Base-by-base conservation (phyloP, 352 stramenopile genomes). In the Globisporangium ultimum region DNA sequence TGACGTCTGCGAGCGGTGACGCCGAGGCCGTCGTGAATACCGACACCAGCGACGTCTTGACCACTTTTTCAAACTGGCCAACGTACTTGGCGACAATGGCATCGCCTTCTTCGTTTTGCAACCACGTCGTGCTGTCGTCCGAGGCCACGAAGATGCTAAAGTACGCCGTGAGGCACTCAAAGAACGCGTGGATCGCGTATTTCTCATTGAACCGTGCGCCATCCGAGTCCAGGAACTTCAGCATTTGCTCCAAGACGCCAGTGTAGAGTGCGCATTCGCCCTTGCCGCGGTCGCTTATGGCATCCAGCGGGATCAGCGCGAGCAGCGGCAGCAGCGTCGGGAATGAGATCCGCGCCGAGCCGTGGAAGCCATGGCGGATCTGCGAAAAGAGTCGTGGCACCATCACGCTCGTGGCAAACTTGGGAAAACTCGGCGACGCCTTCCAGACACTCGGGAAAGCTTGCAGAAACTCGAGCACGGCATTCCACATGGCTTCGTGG, bases 351-450 rank as follows among this genome's bases (percentile, higher is more conserved):
- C 64, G 62, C n/a, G 78, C 75, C 11, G 84, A 91, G 17, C 86
- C 86, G 50, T 88, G 82, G 50, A 92, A 93, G 8, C 83, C 86
- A 55, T 92, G 83, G 38, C 84, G 71, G 9, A 92, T 78, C 45
- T 89, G 79, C 8, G 86, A 69, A 63, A 91, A 88, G 0, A 92
- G 53, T 5, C 79, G 77, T 0, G 86, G 86, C 24, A 82, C 75
- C 22, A 91, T 71, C 17, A 79, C 80, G 61, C 67, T 86, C 5
- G 70, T 71, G 3, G 80, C 66, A 47, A 88, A 93, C 62, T 87
- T 91, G 8, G 65, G 57, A 47, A 91, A 83, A 56, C 62, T 80
- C 8, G 58, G 36, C 8, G 68, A 64, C 7, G 63, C 64, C 2
- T 66, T 45, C 78, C 79, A 89, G 4, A 90, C 63, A 3, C 50